Conservation (phyloP, 2,329 filamentous ascomycete species). For the Neurospora crassa region DNA sequence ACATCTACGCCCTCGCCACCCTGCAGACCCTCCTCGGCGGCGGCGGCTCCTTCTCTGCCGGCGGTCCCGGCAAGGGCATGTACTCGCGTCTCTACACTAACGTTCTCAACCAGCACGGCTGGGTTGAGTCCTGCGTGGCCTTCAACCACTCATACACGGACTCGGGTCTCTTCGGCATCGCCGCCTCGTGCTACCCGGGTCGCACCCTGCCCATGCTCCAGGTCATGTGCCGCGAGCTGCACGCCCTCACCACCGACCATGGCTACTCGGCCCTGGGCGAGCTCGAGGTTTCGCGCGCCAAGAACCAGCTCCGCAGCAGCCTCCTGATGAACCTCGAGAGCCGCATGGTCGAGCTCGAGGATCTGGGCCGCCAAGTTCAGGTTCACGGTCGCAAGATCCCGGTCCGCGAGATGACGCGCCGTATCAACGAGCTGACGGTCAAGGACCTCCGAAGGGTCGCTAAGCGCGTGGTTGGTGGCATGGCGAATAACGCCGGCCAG, state of each 20-base stretch:
- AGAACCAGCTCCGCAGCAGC: slow-evolving; percentile 87
- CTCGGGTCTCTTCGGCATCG: slow-evolving; percentile 89
- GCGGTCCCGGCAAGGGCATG: slow-evolving; percentile 97
- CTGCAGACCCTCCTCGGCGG: slow-evolving; percentile 93
- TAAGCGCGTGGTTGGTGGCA: slow-evolving; percentile 63
- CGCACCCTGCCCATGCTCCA: slow-evolving; percentile 79
- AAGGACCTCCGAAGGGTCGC: slow-evolving; percentile 77
- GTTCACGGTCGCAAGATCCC: slow-evolving; percentile 91
- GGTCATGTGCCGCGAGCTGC: slow-evolving; percentile 87
- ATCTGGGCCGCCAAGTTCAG: slow-evolving; percentile 89
- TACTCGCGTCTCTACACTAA: slow-evolving; percentile 97
- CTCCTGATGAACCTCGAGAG: slow-evolving; percentile 97
- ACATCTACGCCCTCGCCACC: slow-evolving; percentile 94
- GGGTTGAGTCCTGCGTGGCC: slow-evolving; percentile 90
- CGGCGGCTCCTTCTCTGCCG: slow-evolving; percentile 91
- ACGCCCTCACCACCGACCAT: slow-evolving; percentile 63
- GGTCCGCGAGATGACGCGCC: slow-evolving; percentile 83
- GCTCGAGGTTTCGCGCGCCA: slow-evolving; percentile 79
- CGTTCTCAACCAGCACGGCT: slow-evolving; percentile 92
- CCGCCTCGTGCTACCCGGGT: slow-evolving; percentile 71
- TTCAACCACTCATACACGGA: slow-evolving; percentile 99
- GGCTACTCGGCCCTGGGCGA: slow-evolving; percentile 65
- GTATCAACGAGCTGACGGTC: slow-evolving; percentile 75
- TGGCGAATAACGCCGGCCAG: slow-evolving; percentile 61
- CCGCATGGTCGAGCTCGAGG: slow-evolving; percentile 94